phyloP scores from a whole-genome alignment of 2,329 filamentous ascomycete species.

The Epicoccum sorghinum region DNA sequence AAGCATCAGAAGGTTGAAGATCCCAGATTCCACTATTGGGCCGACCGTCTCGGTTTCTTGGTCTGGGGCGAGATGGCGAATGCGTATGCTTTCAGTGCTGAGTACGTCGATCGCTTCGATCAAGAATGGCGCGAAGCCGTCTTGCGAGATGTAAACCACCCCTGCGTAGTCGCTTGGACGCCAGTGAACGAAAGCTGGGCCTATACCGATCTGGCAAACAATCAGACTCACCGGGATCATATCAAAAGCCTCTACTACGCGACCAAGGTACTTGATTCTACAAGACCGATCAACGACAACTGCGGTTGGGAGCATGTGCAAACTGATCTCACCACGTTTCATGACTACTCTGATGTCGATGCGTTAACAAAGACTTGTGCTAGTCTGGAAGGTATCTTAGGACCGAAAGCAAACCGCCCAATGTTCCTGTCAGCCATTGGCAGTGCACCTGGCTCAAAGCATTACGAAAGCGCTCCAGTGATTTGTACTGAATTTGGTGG shows the following conservation, averaged over 20 bases:
- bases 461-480: constrained; percentile 62
- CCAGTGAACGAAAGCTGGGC: constrained; percentile 70
- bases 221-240: constrained; percentile 66
- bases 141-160: constrained; percentile 69
- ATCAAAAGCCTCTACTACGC: constrained; percentile 67
- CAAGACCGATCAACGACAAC: constrained; percentile 71
- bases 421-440: constrained; percentile 61
- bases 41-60: constrained; percentile 65
- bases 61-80: constrained; percentile 71
- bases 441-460: constrained; percentile 53
- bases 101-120: constrained; percentile 66
- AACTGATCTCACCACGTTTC: constrained; percentile 70
- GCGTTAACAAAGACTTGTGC: constrained; percentile 62
- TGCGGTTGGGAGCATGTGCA: constrained; percentile 73
- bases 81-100: constrained; percentile 65
- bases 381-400: constrained; percentile 61
- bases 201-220: constrained; percentile 64
- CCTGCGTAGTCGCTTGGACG: constrained; percentile 70
- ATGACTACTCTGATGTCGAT: constrained; percentile 68
- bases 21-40: constrained; percentile 66
- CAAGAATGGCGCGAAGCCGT: constrained; percentile 69
- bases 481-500: constrained; percentile 73
- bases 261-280: constrained; percentile 69
- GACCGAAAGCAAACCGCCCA: constrained; percentile 57
- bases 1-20: constrained; percentile 71